A percentile compares a stretch with the other conserved stretches of the same genome.
These are phyloP conservation scores for Colletotrichum tofieldiae DNA, from an alignment of 2,329 filamentous ascomycete species.

Conservation along the genomic window DNA sequence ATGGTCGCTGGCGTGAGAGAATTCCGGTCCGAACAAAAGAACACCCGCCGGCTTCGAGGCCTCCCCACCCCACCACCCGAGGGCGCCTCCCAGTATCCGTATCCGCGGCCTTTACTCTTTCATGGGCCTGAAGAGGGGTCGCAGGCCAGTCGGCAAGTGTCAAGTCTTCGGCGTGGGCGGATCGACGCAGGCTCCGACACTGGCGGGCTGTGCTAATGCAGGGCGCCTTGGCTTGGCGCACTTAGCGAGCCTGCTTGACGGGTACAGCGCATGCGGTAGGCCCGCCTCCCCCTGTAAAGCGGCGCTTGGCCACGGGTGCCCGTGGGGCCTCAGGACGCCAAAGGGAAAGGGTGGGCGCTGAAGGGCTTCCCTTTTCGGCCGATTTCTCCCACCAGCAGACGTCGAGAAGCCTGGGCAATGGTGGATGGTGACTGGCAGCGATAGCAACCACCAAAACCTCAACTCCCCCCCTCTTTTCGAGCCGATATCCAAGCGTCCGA, in stretches of 20 bases:
- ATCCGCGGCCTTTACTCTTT: background rate
- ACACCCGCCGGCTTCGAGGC: background rate
- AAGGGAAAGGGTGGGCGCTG: background rate
- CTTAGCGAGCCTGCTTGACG: conserved; percentile 36
- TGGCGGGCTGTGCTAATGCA: conserved; percentile 38
- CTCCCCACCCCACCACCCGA: background rate
- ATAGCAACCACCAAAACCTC: conserved; percentile 1
- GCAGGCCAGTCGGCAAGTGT: conserved; percentile 4
- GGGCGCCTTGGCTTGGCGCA: conserved; percentile 37
- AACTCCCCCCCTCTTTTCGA: conserved; percentile 18
- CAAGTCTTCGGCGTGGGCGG: conserved; percentile 19
- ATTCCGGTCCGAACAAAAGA: conserved; percentile 19
- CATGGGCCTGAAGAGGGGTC: background rate
- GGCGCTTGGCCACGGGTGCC: conserved; percentile 27
- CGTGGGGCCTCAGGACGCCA: conserved; percentile 19
- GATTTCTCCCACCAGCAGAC: background rate
- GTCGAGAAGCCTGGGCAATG: conserved; percentile 8
- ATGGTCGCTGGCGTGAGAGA: conserved; percentile 27
- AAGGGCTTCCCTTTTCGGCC: conserved; percentile 27
- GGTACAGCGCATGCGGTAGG: conserved; percentile 31
- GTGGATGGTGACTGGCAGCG: background rate
- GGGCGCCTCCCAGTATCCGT: background rate
- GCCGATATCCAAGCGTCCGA: conserved; percentile 10
- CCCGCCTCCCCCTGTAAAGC: conserved; percentile 15
- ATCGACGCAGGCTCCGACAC: conserved; percentile 38